Base-by-base conservation (phyloP, 2,329 filamentous ascomycete genomes). In the Aphanocladium album region DNA sequence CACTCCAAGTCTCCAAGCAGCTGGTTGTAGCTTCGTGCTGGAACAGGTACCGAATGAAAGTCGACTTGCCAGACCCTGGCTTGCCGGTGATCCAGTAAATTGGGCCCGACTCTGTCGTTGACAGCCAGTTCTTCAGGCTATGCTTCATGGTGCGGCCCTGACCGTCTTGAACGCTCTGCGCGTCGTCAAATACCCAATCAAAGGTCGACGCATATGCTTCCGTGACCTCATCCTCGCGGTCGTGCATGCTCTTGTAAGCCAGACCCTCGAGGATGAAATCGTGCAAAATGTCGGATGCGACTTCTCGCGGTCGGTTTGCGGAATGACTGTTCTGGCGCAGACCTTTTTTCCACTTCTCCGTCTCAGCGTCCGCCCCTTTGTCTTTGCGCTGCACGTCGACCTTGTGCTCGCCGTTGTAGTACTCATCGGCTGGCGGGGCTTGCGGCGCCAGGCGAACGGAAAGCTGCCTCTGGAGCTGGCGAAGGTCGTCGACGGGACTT, bases 11-110 rank as follows among this genome's bases (percentile, higher is more conserved):
- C 1, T 59, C 63, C 8, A 71, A 63, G 6, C 62, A 53, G 11
- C 64, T 4, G 37, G 65, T 23, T 0, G 65, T 64, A 2, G 27
- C 39, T 0, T 52, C 45, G 21, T 73, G 69, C 3, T 69, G 65
- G 0, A 66, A 70, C 14, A 77, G 67, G 39, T 73, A 73, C 21
- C 75, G 73, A 68, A 79, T 78, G 1, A 80, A 68, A 0, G 77
- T 79, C 0, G 76, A 79, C 62, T 81, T 81, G 0, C 79, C 79
- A 0, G 76, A 76, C 0, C 79, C 79, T 3, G 78, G 73, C 37
- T 79, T 76, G 2, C 74, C 75, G 1, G 70, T 75, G 41, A 77
- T 70, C 74, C 72, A 74, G 55, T 73, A 75, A 0, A 73, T 67
- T 1, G 67, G 66, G 5, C 67, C 67, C 4, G 67, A 54, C 0